These are phyloP conservation scores for Candida caryicola DNA, from an alignment of 805 yeast genomes.

Conservation along the genomic window DNA sequence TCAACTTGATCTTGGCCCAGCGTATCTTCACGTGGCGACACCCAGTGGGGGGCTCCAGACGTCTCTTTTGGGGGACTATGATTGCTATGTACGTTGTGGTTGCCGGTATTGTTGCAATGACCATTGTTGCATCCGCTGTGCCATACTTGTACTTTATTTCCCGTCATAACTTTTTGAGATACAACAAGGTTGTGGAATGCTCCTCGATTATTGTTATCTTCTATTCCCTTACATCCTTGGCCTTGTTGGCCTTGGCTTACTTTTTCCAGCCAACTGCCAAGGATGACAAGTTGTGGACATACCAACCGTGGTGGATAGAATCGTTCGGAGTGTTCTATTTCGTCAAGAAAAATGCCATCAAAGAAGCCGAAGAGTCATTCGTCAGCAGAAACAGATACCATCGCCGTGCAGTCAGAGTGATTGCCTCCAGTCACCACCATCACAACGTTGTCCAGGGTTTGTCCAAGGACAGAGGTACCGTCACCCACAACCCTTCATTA, in stretches of 20 bases:
- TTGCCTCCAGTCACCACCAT: conserved; percentile 54
- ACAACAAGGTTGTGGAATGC: conserved; percentile 38
- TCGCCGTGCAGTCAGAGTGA: conserved; percentile 53
- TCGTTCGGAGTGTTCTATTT: conserved; percentile 57
- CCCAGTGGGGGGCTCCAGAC: conserved; percentile 61
- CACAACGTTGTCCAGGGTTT: conserved; percentile 37
- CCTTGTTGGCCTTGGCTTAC: conserved; percentile 50
- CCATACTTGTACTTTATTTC: conserved; percentile 59
- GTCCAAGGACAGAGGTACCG: conserved; percentile 37
- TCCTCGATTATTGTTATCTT: conserved; percentile 30
- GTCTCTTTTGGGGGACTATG: conserved; percentile 51
- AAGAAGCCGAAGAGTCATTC: conserved; percentile 46
- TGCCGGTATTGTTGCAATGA: conserved; percentile 59
- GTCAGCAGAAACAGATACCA: conserved; percentile 47
- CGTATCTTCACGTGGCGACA: conserved; percentile 76
- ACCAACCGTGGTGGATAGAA: conserved; percentile 80
- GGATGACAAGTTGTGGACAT: conserved; percentile 52
- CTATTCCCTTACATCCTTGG: conserved; percentile 54
- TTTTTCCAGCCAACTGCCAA: conserved; percentile 51
- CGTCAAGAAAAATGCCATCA: conserved; percentile 52
- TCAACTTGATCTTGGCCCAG: conserved; percentile 66
- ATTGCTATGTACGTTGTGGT: conserved; percentile 51
- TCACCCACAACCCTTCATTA: conserved; percentile 53
- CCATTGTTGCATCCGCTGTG: conserved; percentile 58
- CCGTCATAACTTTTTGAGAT: conserved; percentile 43